Percentiles rank a stretch among this genome's conserved stretches.
Evolutionary conservation across 208 protist genomes (phyloP).

Genomic region (Porcisia hertigi): DNA sequence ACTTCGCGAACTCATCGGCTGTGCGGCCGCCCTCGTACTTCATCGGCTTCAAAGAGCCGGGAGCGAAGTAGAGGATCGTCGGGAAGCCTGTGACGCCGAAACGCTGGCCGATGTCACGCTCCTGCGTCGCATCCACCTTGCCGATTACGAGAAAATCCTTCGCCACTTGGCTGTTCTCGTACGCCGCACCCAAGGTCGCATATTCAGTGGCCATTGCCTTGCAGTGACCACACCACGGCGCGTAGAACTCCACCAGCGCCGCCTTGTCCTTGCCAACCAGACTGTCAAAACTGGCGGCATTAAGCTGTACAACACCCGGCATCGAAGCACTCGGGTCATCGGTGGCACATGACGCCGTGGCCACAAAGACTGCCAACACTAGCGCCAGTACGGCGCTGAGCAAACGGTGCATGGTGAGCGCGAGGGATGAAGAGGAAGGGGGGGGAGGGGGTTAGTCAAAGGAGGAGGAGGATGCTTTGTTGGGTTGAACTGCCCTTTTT

Average conservation of each 20-base stretch:
- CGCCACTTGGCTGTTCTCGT: constrained; percentile 20
- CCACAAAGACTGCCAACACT: constrained; percentile 19
- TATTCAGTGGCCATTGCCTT: constrained; percentile 69
- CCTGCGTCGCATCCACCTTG: constrained; percentile 63
- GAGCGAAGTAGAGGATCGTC: constrained; percentile 75
- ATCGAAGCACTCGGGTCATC: constrained; percentile 36
- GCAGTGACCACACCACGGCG: constrained; percentile 93
- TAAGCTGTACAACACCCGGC: constrained; percentile 49
- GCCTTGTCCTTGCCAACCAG: constrained; percentile 47
- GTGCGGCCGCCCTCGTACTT: constrained; percentile 47
- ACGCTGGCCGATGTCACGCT: constrained; percentile 38
- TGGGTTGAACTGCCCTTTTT: background rate
- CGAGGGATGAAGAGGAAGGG: background rate
- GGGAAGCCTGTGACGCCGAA: constrained; percentile 67
- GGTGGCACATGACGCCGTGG: constrained; percentile 10
- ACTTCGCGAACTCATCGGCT: constrained; percentile 42
- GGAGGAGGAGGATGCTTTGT: background rate
- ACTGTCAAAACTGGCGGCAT: constrained; percentile 50
- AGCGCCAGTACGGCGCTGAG: background rate
- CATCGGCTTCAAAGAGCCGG: constrained; percentile 36
- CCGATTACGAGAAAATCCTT: constrained; percentile 53
- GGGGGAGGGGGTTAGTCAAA: background rate
- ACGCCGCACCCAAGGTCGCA: constrained; percentile 34
- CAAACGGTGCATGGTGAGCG: background rate
- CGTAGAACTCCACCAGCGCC: constrained; percentile 87